phyloP scores from a whole-genome alignment of 768 basidiomycete genomes.

The Calocybe cyanea region DNA sequence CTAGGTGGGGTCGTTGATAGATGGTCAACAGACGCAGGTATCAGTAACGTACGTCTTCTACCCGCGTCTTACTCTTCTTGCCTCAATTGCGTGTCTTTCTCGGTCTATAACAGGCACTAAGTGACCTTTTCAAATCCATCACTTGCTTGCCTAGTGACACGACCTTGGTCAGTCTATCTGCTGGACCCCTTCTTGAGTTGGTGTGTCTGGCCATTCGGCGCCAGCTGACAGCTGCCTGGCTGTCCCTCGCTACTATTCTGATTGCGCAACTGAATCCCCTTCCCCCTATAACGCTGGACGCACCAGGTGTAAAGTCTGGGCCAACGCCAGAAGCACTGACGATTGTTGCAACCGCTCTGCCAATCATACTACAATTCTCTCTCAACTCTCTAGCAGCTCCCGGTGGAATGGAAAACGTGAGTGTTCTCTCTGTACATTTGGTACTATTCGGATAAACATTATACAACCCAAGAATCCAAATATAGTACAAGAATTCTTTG shows the following conservation, averaged over 20 bases:
- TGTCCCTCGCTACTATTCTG: conserved; percentile 77
- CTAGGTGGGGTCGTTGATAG: conserved; percentile 61
- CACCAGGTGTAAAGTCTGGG: conserved; percentile 35
- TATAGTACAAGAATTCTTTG: conserved; percentile 86
- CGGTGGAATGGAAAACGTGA: conserved; percentile 68
- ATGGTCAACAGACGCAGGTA: conserved; percentile 77
- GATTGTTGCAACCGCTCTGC: conserved; percentile 53
- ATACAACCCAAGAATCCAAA: conserved; percentile 72
- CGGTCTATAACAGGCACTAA: conserved; percentile 51
- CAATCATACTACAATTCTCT: conserved; percentile 55
- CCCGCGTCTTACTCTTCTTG: conserved; percentile 1
- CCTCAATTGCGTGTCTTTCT: background rate
- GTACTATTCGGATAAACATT: too few species aligned
- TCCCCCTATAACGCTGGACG: conserved; percentile 28
- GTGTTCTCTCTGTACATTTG: conserved; percentile 19
- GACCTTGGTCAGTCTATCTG: conserved; percentile 77
- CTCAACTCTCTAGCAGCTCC: conserved; percentile 49
- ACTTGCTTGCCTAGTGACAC: conserved; percentile 74
- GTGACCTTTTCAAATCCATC: conserved; percentile 82
- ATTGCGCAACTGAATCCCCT: conserved; percentile 82
- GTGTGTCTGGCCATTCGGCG: conserved; percentile 70
- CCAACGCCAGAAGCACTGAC: conserved; percentile 53
- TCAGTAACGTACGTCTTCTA: conserved; percentile 62
- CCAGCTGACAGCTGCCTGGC: conserved; percentile 79
- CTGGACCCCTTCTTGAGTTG: conserved; percentile 76